These are phyloP conservation scores for Dioscorea cayenensis DNA, from an alignment of 116 monocot species.

Conservation along the genomic window DNA sequence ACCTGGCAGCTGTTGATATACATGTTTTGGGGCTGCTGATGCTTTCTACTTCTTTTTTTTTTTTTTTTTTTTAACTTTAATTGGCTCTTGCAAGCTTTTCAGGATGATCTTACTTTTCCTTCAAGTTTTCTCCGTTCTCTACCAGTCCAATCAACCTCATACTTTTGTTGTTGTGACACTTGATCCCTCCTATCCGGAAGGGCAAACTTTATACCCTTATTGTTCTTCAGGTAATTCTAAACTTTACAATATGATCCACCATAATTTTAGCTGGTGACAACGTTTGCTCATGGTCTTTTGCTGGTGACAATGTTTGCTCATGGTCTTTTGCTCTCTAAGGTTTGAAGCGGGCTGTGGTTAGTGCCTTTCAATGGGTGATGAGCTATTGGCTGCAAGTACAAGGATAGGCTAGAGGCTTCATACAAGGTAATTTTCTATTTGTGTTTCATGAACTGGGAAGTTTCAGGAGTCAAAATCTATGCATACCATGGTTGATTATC, in stretches of 20 bases:
- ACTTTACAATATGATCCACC: not conserved
- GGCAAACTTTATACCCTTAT: conserved; percentile 96
- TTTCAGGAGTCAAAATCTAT: not conserved
- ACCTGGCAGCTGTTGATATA: too few relatives aligned
- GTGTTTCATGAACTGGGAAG: not conserved
- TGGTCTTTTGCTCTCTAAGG: conserved; percentile 24
- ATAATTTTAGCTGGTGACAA: not conserved
- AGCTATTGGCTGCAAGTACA: conserved; percentile 75
- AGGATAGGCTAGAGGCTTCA: conserved; percentile 64
- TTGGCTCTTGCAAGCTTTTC: not conserved
- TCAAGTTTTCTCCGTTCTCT: conserved; percentile 14
- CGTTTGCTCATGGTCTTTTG: too few relatives aligned
- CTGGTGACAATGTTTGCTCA: not conserved
- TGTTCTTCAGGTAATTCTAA: conserved; percentile 71
- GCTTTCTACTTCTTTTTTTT: too few relatives aligned
- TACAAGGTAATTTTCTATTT: conserved; percentile 57
- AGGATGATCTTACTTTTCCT: not conserved
- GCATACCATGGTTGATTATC: not conserved
- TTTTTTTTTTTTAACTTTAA: too few relatives aligned
- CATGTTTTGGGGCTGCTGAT: too few relatives aligned
- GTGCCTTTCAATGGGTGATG: conserved; percentile 58
- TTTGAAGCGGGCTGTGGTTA: conserved; percentile 86
- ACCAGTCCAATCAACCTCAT: conserved; percentile 97
- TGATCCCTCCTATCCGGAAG: conserved; percentile 97
- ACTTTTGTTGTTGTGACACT: conserved; percentile 94